Evolutionary conservation across 1,284 basidiomycete genomes (phyloP), one percentile per base, ranked within the genome.

Genomic region (Boletus nobilissimus): DNA sequence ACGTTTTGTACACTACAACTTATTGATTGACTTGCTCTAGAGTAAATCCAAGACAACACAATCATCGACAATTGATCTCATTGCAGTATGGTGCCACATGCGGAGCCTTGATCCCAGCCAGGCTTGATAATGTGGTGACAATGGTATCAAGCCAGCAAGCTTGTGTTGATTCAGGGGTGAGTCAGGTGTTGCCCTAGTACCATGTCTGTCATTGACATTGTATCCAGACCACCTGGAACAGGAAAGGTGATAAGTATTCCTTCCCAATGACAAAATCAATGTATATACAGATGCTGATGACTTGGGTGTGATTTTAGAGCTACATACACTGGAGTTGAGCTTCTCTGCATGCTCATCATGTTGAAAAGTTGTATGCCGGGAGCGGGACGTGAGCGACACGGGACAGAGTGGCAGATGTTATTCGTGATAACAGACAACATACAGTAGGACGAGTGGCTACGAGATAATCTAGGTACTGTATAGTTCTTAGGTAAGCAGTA

Each of bases 151-250:
- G 57, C 19, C 0, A 85, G 90, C 64, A 93, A 95, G 81, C 80
- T 95, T 1, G 87, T 89, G 3, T 84, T 95, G 72, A 93, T 95
- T 54, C 93, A 95, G 86, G 94, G 94, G 93, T 94, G 80, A 82
- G 89, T 84, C 76, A 22, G 7, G 2, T 24, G 5, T 70, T 9
- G 32, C 7, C 57, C 32, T 38, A 14, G 29, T n/a, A 43, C 36
- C 9, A 54, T 43, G 7, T 68, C n/a, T 1, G 62, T 78, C 36
- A 72, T 76, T 76, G 11, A 75, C 57, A 26, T 75, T 78, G 24
- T 32, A 10, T 62, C 29, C 62, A 94, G 93, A 48, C 94, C 94
- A 40, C 94, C 94, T 13, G 94, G 94, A 5, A 95, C 94, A 0
- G 94, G 94, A 80, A 95, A 95, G 88, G 92, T 93, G 75, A 76